Conservation (phyloP, 2,329 filamentous ascomycete species). For the Coleophoma crateriformis region DNA sequence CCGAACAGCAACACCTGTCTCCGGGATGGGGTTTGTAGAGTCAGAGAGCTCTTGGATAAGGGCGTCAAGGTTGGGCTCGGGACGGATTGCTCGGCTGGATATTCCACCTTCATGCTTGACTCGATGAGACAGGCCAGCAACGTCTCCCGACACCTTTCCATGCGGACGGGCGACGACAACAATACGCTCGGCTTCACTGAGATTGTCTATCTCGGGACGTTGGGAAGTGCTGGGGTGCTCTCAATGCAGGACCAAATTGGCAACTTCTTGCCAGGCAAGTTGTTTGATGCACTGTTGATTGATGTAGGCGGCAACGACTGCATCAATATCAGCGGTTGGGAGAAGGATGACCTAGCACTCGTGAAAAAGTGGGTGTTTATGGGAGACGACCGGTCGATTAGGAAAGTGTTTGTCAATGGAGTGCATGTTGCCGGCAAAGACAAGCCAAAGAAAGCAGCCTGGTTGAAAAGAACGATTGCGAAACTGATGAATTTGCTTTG, state of each 20-base stretch:
- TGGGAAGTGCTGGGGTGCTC: constrained; percentile 39
- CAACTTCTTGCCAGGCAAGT: constrained; percentile 75
- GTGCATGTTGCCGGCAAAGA: constrained; percentile 1
- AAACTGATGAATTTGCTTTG: not conserved
- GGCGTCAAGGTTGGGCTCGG: constrained; percentile 63
- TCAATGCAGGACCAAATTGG: constrained; percentile 65
- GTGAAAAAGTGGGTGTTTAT: constrained; percentile 3
- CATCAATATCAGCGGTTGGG: constrained; percentile 2
- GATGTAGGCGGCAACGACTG: constrained; percentile 1
- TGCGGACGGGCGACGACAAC: constrained; percentile 30
- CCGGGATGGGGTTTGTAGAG: constrained; percentile 40
- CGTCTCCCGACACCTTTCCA: constrained; percentile 42
- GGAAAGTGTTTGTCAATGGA: constrained; percentile 3
- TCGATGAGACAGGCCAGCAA: constrained; percentile 50
- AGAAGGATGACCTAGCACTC: constrained; percentile 1
- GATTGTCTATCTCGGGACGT: constrained; percentile 43
- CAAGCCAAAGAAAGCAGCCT: not conserved
- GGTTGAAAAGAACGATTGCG: not conserved
- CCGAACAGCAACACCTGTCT: constrained; percentile 46
- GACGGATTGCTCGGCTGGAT: constrained; percentile 60
- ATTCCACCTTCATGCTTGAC: constrained; percentile 53
- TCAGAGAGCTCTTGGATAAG: constrained; percentile 46
- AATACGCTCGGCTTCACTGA: constrained; percentile 10
- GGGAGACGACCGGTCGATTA: constrained; percentile 1
- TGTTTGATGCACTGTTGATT: constrained; percentile 72